Evolutionary conservation across 169 alveolate genomes (phyloP), one percentile per base, ranked within the genome.

Genomic region (Plasmodium falciparum): DNA sequence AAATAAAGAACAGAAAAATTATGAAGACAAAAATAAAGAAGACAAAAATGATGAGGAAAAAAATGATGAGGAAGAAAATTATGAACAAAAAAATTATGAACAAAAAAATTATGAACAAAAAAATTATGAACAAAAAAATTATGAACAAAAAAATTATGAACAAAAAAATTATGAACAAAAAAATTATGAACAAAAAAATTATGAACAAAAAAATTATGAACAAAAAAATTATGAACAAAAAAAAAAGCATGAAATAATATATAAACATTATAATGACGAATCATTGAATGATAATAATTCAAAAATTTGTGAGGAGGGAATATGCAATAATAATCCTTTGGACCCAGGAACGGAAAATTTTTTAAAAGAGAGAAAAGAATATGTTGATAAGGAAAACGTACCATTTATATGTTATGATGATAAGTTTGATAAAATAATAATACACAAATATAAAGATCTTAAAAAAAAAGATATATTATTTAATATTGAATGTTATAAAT

Each of bases 371-470:
- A 67, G 22, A 45, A 62, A 70, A 62, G 74, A 83, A 45, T 83
- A 83, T 63, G 54, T 26, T 0, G 52, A 17, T 15, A 45, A 76
- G 24, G 73, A 58, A 4, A 8, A 63, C 12, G 20, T 13, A 12
- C n/a, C 47, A 7, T 67, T 58, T 17, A 65, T 39, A 17, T 49
- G 17, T 73, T 52, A 13, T n/a, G 71, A 73, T 29, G 89, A 76
- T 15, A 54, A 13, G 47, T 13, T 76, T 1, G 56, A 83, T 0
- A 83, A 66, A 45, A 73, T 83, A 45, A 20, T 83, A n/a, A 56
- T 83, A 59, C 91, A 83, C 47, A 83, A 83, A 45, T 61, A 83
- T 59, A 83, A 83, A 54, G 85, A 83, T n/a, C 52, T 83, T 45
- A 83, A 83, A 43, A 83, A 83, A 26, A 83, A 83, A 54, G 91